These are phyloP conservation scores for Platanthera guangdongensis DNA, from an alignment of 106 monocot genomes.

Conservation along the genomic window DNA sequence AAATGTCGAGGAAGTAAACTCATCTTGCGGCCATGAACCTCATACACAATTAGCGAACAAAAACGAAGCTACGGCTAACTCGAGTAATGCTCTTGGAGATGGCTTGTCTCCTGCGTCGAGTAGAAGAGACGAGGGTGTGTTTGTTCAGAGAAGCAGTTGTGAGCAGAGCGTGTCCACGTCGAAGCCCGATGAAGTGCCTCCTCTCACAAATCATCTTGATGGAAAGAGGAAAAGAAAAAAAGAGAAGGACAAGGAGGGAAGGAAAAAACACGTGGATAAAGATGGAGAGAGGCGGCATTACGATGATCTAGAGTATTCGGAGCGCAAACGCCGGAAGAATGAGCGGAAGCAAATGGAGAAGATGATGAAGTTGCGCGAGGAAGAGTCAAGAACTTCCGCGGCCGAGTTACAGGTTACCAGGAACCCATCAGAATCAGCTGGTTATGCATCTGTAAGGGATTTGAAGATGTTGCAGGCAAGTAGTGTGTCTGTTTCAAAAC, in stretches of 20 bases:
- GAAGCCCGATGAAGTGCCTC: background rate
- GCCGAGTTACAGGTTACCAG: slow-evolving; percentile 2
- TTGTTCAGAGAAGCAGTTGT: slow-evolving; percentile 4
- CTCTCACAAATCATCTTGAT: slow-evolving; percentile 17
- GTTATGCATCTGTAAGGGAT: background rate
- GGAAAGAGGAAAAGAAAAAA: slow-evolving; percentile 40
- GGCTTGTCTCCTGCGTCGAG: slow-evolving; percentile 19
- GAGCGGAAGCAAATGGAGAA: slow-evolving; percentile 72
- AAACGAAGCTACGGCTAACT: slow-evolving; percentile 60
- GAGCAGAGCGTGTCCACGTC: background rate
- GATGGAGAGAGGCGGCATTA: slow-evolving; percentile 13
- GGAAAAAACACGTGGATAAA: slow-evolving; percentile 38
- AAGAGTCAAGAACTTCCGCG: slow-evolving; percentile 8
- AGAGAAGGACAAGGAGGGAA: slow-evolving; percentile 48
- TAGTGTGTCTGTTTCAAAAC: slow-evolving; percentile 10
- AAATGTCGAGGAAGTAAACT: slow-evolving; percentile 62
- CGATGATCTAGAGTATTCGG: slow-evolving; percentile 69
- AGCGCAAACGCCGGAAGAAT: slow-evolving; percentile 83
- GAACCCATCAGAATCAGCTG: slow-evolving; percentile 9
- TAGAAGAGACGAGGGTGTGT: slow-evolving; percentile 9
- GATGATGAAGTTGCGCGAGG: slow-evolving; percentile 24
- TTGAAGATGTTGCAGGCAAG: slow-evolving; percentile 11
- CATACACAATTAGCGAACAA: slow-evolving; percentile 42
- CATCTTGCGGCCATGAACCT: slow-evolving; percentile 42
- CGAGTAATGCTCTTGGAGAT: slow-evolving; percentile 23